These are phyloP conservation scores for Abelmoschus esculentus DNA, from an alignment of 345 rosid species.

Conservation along the genomic window DNA sequence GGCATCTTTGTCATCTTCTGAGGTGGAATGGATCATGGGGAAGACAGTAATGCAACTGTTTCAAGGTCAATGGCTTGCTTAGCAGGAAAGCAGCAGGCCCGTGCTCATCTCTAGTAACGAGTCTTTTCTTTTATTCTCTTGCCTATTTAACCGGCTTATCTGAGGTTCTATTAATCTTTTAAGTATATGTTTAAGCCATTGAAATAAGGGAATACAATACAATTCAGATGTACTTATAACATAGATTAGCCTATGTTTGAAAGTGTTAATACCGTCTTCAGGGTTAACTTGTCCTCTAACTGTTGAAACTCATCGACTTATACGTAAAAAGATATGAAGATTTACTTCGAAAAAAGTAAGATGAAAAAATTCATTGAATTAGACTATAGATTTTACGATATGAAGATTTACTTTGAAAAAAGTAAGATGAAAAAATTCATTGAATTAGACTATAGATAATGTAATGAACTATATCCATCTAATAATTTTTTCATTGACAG, in stretches of 20 bases:
- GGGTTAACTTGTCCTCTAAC: background rate
- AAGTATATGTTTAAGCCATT: background rate
- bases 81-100: background rate
- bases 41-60: conserved; percentile 61
- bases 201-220: background rate
- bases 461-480: too few species aligned
- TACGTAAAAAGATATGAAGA: too few species aligned
- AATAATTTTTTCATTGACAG: too few species aligned
- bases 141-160: background rate
- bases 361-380: too few species aligned
- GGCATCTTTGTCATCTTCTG: conserved; percentile 53
- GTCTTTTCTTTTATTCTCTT: background rate
- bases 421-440: too few species aligned
- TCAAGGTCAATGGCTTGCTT: conserved; percentile 47
- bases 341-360: too few species aligned
- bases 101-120: background rate
- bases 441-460: too few species aligned
- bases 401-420: too few species aligned
- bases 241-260: background rate
- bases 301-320: too few species aligned
- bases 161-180: background rate
- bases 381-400: too few species aligned
- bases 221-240: background rate
- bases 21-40: conserved; percentile 66
- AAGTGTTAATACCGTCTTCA: background rate